Base-by-base conservation (phyloP, 805 yeast species). In the Saccharomycopsis malanga region DNA sequence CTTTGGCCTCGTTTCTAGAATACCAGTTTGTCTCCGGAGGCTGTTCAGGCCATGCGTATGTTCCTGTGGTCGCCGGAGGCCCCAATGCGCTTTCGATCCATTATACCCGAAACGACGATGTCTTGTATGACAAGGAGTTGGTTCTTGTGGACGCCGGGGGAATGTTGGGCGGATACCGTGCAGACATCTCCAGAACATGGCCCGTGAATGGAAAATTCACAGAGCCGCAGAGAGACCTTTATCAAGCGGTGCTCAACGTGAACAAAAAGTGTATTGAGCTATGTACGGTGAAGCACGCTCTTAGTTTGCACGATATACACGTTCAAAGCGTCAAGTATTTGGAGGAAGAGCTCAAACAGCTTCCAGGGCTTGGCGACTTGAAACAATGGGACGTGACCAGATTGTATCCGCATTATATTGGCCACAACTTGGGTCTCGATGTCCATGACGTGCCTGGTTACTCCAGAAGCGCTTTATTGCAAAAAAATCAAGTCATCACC, bases 121-220 rank as follows among this genome's bases (percentile, higher is more conserved):
- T 83, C 10, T 71, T 93, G 53, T 74, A 75, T 48, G 73, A 76
- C 37, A 87, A 81, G 53, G 97, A 91, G 53, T 66, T 86, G 71
- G 96, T 88, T 5, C 75, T 93, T 24, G 88, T 93, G 2, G 99
- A 93, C 64, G 98, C 98, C 3, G 94, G 95, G 1, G 99, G 98
- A 3, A 75, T 84, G 42, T 62, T 83, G 37, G 98, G 98, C 35
- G 97, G 97, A 1, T 93, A 93, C 63, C 81, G 95, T 59, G 81
- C 97, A 1, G 99, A 93, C 64, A 93, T 93, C 39, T 89, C 98
- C 2, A 74, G 99, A 54, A 83, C 97, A 0, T 93, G 98, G 97
- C 98, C 98, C 4, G 82, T 80, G 41, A 74, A 74, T 34, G 87
- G 94, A 2, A 68, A 65, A 42, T 93, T 93, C 61, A 65, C 84